Evolutionary conservation across 1,139 yeast genomes (phyloP).

Genomic region (Magnusiomyces fungicola): DNA sequence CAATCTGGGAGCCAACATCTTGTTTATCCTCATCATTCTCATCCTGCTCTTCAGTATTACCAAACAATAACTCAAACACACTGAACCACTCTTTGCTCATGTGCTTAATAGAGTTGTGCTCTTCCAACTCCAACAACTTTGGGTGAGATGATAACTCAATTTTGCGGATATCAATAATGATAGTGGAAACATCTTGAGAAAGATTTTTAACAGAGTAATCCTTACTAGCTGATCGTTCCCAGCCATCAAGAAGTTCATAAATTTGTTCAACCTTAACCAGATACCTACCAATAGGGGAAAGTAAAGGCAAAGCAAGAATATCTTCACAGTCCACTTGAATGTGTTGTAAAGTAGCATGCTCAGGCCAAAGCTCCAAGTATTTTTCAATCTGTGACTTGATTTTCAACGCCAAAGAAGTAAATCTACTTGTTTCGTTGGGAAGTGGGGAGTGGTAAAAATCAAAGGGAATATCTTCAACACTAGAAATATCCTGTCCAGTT

Average conservation of each 20-base stretch:
- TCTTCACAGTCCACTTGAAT: constrained; percentile 62
- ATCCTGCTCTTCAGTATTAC: constrained; percentile 20
- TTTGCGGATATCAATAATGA: constrained; percentile 87
- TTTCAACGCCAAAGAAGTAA: constrained; percentile 46
- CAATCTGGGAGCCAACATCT: constrained; percentile 35
- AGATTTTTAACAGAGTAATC: constrained; percentile 57
- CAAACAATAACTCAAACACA: constrained; percentile 61
- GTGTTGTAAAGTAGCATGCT: constrained; percentile 79
- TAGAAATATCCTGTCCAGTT: constrained; percentile 12
- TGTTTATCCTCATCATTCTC: constrained; percentile 31
- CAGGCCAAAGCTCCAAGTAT: constrained; percentile 80
- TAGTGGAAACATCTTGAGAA: constrained; percentile 50
- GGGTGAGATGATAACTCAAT: constrained; percentile 85
- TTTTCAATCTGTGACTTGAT: constrained; percentile 42
- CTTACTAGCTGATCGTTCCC: constrained; percentile 88
- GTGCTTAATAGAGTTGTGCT: constrained; percentile 40
- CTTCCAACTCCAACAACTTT: constrained; percentile 64
- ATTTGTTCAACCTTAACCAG: constrained; percentile 83
- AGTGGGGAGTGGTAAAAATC: constrained; percentile 69
- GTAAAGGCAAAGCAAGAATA: constrained; percentile 52
- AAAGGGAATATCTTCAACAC: constrained; percentile 26
- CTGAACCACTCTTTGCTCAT: constrained; percentile 90
- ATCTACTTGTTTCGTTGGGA: constrained; percentile 52
- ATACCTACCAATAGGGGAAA: constrained; percentile 68
- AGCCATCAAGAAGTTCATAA: constrained; percentile 72